Base-by-base conservation (phyloP, 257 asterid species). In the Przewalskia tangutica region DNA sequence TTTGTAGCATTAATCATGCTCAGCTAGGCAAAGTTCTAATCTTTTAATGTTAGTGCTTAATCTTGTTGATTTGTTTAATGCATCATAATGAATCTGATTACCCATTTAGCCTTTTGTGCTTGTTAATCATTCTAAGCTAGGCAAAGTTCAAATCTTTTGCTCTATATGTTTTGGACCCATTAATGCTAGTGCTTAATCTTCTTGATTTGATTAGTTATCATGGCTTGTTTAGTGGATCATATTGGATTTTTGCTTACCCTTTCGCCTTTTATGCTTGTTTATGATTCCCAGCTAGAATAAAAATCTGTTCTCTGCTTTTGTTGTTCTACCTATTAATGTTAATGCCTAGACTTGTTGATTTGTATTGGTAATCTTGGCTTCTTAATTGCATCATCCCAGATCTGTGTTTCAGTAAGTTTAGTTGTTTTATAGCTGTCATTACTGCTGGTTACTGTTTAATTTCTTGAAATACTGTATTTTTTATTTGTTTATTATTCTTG, bases 401-500 rank as follows among this genome's bases (percentile, higher is more conserved):
- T 81, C 85, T 77, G 75, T 73, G 32, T 84, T 11, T 4, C 54
- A 27, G 53, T 12, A 54, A 68, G 65, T 68, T 62, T 20, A 59
- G 9, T 54, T 38, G 2, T 38, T 20, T 46, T 36, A 55, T 32
- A 77, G 53, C 55, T 8, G 34, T 54, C 2, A 54, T 54, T 54
- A 54, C 13, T 14, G 5, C 8, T 14, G 4, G 14, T 38, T 53
- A 63, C 18, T 77, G 56, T 34, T 80, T 56, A 46, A 36, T 67
- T 79, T 77, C 17, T 62, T 63, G 79, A 54, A 68, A 82, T 83
- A 81, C 6, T 70, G 44, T 38, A 55, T 81, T 53, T 50, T 84
- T 82, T 70, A 78, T 67, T 63, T 13, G 23, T 56, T 8, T 27
- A 27, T 32, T 6, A 11, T 27, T 27, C 23, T 12, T 23, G 6